Percentiles rank a stretch among this genome's conserved stretches.
Conservation (phyloP, 495 filamentous ascomycete genomes). For the Ramalina intermedia region DNA sequence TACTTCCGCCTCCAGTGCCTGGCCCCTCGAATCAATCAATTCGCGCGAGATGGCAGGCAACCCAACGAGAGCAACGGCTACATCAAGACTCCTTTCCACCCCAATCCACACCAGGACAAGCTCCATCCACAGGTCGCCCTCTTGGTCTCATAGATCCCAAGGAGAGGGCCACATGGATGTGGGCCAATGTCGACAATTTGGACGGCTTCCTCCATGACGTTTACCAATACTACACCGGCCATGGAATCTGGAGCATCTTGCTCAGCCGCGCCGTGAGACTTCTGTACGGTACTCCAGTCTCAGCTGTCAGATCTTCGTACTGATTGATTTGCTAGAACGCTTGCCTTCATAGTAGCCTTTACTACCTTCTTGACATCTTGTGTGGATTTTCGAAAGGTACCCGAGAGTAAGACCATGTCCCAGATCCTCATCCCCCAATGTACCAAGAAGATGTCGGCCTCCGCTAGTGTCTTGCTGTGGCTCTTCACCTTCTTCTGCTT, state of each 20-base stretch:
- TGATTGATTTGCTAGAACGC: conserved; percentile 28
- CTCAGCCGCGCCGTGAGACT: conserved; percentile 55
- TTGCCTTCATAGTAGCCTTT: conserved; percentile 72
- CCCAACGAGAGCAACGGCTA: conserved; percentile 45
- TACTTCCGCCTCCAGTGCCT: conserved; percentile 28
- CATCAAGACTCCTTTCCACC: conserved; percentile 28
- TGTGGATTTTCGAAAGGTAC: conserved; percentile 65
- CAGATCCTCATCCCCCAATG: conserved; percentile 72
- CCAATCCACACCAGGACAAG: neutral
- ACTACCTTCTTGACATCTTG: conserved; percentile 77
- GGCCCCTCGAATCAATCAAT: conserved; percentile 38
- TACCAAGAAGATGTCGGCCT: conserved; percentile 70
- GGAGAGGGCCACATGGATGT: conserved; percentile 85
- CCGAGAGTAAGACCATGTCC: conserved; percentile 56
- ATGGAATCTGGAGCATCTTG: conserved; percentile 82
- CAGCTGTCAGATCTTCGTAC: neutral
- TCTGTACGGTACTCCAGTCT: conserved; percentile 38
- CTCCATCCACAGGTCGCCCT: conserved; percentile 22
- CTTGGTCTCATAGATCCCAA: conserved; percentile 47
- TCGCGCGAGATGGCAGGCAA: conserved; percentile 52
- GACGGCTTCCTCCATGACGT: conserved; percentile 85
- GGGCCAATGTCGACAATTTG: conserved; percentile 84
- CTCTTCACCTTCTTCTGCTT: conserved; percentile 80
- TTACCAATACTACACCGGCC: conserved; percentile 74
- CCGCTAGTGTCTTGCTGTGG: conserved; percentile 69